Percentiles rank a stretch among this genome's conserved stretches.
phyloP scores from a whole-genome alignment of 331 rosid species.

The Phaseolus coccineus region DNA sequence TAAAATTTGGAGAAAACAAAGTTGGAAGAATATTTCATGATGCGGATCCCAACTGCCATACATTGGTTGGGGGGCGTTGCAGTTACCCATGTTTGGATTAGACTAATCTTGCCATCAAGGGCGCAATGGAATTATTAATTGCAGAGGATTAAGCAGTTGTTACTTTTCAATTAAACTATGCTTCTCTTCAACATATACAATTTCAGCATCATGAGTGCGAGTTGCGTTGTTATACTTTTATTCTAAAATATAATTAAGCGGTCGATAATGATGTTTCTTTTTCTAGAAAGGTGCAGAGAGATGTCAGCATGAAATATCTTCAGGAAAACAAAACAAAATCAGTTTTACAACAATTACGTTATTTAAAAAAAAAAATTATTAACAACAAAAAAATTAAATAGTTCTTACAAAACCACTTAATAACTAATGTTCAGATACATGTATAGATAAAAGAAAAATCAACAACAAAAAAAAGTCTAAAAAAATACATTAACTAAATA shows the following conservation, averaged over 20 bases:
- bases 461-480: too few relatives aligned
- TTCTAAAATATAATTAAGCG: background rate
- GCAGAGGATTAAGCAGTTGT: constrained; percentile 42
- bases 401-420: too few relatives aligned
- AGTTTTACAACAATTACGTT: background rate
- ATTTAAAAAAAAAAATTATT: background rate
- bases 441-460: too few relatives aligned
- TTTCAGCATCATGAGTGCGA: constrained; percentile 47
- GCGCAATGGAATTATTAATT: constrained; percentile 43
- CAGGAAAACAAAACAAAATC: constrained; percentile 6
- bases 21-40: constrained; percentile 53
- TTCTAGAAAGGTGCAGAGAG: constrained; percentile 18
- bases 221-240: constrained; percentile 37
- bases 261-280: constrained; percentile 24
- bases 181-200: constrained; percentile 4
- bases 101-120: constrained; percentile 55
- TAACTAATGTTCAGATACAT: too few relatives aligned
- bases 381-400: too few relatives aligned
- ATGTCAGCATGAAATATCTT: constrained; percentile 38
- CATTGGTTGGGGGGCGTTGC: constrained; percentile 48
- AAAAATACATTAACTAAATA: too few relatives aligned
- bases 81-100: constrained; percentile 54
- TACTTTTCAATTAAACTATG: constrained; percentile 45
- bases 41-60: constrained; percentile 59
- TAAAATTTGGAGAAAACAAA: constrained; percentile 41